These are phyloP conservation scores for Xerocomellus dryophilus DNA, from an alignment of 768 basidiomycete species.

Conservation along the genomic window DNA sequence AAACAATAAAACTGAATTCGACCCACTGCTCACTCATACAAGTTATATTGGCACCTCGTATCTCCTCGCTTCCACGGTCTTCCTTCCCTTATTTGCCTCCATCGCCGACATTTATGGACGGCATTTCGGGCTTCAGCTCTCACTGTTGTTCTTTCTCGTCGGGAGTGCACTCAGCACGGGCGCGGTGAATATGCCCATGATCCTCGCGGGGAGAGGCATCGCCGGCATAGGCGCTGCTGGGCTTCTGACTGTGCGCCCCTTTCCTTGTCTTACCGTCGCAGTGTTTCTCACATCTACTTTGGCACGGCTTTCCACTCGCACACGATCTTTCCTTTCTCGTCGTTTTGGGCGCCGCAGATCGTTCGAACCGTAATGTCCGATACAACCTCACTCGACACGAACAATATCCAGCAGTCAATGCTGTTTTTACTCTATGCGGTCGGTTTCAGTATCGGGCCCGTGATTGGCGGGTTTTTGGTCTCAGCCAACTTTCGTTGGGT, in stretches of 20 bases:
- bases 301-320: background rate
- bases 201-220: slow-evolving; percentile 46
- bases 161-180: slow-evolving; percentile 49
- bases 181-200: slow-evolving; percentile 42
- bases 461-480: slow-evolving; percentile 41
- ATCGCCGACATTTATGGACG: slow-evolving; percentile 51
- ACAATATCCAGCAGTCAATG: slow-evolving; percentile 41
- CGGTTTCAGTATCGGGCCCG: slow-evolving; percentile 44
- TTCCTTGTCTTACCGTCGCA: background rate
- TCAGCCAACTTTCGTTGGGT: slow-evolving; percentile 48
- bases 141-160: slow-evolving; percentile 43
- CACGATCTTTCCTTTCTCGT: background rate
- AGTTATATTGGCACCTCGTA: slow-evolving; percentile 52
- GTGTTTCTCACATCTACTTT: background rate
- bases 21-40: background rate
- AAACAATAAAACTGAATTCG: background rate
- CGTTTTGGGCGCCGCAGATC: slow-evolving; percentile 21
- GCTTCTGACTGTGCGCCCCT: slow-evolving; percentile 31
- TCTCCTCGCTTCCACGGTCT: slow-evolving; percentile 50
- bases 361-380: slow-evolving; percentile 46
- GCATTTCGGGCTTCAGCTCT: slow-evolving; percentile 43
- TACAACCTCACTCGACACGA: slow-evolving; percentile 39
- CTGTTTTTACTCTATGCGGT: slow-evolving; percentile 43
- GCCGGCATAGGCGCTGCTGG: slow-evolving; percentile 51
- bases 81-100: slow-evolving; percentile 49